Conservation (phyloP, 192 early-diverging fungal species). For the Gorgonomyces haynaldii region DNA sequence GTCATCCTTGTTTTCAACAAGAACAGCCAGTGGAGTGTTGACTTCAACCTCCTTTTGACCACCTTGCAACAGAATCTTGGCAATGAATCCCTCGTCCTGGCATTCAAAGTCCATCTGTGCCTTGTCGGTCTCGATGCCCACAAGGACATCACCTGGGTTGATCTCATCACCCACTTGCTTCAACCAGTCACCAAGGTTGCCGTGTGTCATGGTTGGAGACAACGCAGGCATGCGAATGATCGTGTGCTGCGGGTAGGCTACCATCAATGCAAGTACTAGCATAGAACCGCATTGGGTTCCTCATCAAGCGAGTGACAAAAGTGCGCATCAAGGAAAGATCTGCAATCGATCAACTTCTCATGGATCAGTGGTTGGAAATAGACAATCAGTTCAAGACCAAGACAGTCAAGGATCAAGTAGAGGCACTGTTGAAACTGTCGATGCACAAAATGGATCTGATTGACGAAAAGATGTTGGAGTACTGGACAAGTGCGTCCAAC, state of each 20-base stretch:
- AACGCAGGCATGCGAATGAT: constrained; percentile 92
- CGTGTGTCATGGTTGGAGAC: constrained; percentile 95
- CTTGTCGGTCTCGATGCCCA: constrained; percentile 99
- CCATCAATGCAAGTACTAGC: too few species aligned
- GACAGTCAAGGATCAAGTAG: too few species aligned
- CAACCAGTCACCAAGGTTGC: constrained; percentile 82
- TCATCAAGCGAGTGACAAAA: too few species aligned
- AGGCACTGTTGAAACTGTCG: too few species aligned
- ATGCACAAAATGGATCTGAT: too few species aligned
- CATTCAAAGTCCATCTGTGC: constrained; percentile 99
- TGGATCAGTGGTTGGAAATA: too few species aligned
- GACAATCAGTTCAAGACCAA: too few species aligned
- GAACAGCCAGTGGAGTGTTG: constrained; percentile 74
- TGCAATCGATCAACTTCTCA: too few species aligned
- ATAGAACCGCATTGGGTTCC: too few species aligned
- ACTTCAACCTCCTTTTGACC: constrained; percentile 84
- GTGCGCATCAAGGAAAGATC: too few species aligned
- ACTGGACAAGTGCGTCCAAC: too few species aligned
- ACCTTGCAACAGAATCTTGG: constrained; percentile 69
- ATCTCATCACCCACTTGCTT: constrained; percentile 90
- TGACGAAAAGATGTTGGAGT: too few species aligned
- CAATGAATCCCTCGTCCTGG: constrained; percentile 93
- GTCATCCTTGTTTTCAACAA: constrained; percentile 83
- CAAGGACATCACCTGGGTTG: constrained; percentile 79
- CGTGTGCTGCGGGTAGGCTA: constrained; percentile 63